A percentile compares a stretch with the other conserved stretches of the same genome.
Conservation (phyloP, 2,329 filamentous ascomycete species). For the Penicillium aurantiogriseum region DNA sequence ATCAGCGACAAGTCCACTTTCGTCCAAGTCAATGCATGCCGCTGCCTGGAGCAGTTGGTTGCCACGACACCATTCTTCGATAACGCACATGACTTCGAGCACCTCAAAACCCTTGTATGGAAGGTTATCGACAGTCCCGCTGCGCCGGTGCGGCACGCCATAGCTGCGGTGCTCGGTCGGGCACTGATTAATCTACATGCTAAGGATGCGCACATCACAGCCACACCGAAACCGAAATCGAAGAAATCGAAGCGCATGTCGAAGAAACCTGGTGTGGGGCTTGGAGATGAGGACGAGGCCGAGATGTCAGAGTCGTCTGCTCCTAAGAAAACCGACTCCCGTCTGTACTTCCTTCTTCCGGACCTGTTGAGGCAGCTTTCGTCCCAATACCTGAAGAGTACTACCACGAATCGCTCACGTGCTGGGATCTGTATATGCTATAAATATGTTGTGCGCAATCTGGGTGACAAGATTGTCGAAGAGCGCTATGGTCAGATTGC, state of each 20-base stretch:
- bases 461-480: conserved; percentile 83
- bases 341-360: conserved; percentile 69
- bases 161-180: conserved; percentile 79
- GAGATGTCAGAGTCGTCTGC: conserved; percentile 71
- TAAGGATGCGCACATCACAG: conserved; percentile 53
- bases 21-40: conserved; percentile 75
- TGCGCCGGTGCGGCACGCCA: conserved; percentile 74
- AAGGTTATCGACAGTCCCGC: conserved; percentile 81
- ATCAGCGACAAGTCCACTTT: conserved; percentile 77
- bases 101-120: conserved; percentile 75
- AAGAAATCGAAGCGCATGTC: conserved; percentile 73
- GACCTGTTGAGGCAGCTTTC: conserved; percentile 80
- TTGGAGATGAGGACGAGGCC: conserved; percentile 69
- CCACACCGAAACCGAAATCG: conserved; percentile 58
- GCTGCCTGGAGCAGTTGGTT: conserved; percentile 72
- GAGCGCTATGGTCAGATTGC: conserved; percentile 77
- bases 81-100: conserved; percentile 87
- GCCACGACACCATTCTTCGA: conserved; percentile 77
- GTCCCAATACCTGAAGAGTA: conserved; percentile 72
- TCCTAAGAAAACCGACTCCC: conserved; percentile 67
- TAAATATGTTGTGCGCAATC: conserved; percentile 70
- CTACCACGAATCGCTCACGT: conserved; percentile 75
- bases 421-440: conserved; percentile 87
- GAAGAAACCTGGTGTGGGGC: conserved; percentile 57
- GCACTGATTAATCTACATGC: conserved; percentile 80